Evolutionary conservation across 768 basidiomycete species (phyloP).

Genomic region (Tulasnella sp.): DNA sequence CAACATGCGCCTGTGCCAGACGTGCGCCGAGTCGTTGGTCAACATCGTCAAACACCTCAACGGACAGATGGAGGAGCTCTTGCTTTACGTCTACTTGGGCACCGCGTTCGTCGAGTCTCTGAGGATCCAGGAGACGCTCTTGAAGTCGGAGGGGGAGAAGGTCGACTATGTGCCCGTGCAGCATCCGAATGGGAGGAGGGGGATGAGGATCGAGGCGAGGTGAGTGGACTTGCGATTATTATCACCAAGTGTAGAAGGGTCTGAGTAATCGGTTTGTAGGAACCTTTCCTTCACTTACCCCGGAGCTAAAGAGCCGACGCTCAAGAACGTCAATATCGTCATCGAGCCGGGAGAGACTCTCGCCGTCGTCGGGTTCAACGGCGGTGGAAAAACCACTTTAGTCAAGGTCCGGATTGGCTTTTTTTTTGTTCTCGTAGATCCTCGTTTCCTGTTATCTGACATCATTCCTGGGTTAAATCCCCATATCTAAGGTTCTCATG

Average conservation of each 20-base stretch:
- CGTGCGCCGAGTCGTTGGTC: constrained; percentile 3
- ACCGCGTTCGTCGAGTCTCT: constrained; percentile 3
- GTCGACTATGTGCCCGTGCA: neutral
- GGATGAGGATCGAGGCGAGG: constrained; percentile 51
- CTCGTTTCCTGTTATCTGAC: neutral
- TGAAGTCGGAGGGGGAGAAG: neutral
- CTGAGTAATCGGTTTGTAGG: too few species aligned
- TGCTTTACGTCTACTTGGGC: neutral
- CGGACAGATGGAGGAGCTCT: neutral
- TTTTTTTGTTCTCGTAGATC: neutral
- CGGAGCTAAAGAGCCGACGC: constrained; percentile 51
- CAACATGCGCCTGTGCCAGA: constrained; percentile 3
- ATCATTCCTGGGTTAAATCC: constrained; percentile 40
- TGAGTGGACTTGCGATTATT: too few species aligned
- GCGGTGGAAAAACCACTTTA: constrained; percentile 18
- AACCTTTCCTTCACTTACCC: constrained; percentile 71
- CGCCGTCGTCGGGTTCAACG: constrained; percentile 55
- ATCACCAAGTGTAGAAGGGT: neutral
- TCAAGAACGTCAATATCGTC: constrained; percentile 58
- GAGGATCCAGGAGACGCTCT: neutral
- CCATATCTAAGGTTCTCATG: constrained; percentile 55
- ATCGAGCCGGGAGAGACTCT: constrained; percentile 67
- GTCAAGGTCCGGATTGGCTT: neutral
- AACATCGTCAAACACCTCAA: neutral
- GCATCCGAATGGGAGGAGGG: constrained; percentile 25